Percentiles rank a stretch among this genome's conserved stretches.
Conservation (phyloP, 1,139 yeast genomes). For the Magnusiomyces sp. region DNA sequence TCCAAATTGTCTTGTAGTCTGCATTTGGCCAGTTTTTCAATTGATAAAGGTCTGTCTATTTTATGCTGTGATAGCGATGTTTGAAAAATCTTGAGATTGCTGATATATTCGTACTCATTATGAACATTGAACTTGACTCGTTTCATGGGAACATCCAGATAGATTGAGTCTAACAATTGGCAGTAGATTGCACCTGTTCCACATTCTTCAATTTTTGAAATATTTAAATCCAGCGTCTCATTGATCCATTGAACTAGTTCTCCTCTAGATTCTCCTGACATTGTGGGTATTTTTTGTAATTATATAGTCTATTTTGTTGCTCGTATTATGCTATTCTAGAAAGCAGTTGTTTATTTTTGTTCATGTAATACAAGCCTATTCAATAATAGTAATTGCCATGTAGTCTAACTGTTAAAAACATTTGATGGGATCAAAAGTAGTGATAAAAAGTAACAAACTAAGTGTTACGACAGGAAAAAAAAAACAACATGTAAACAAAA, state of each 20-base stretch:
- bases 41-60: constrained; percentile 69
- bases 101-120: constrained; percentile 67
- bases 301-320: too few species aligned
- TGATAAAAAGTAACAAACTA: too few species aligned
- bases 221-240: constrained; percentile 51
- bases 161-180: constrained; percentile 80
- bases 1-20: constrained; percentile 90
- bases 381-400: too few species aligned
- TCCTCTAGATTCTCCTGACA: constrained; percentile 64
- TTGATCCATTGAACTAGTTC: constrained; percentile 86
- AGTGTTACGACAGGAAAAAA: too few species aligned
- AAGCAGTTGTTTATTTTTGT: too few species aligned
- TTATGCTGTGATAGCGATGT: constrained; percentile 61
- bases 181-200: constrained; percentile 96
- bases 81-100: constrained; percentile 81
- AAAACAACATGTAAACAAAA: too few species aligned
- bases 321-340: too few species aligned
- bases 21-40: constrained; percentile 76
- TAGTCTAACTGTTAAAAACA: too few species aligned
- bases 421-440: too few species aligned
- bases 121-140: constrained; percentile 64
- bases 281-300: background rate
- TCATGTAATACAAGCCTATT: too few species aligned
- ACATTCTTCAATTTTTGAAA: constrained; percentile 80
- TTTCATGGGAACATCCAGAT: constrained; percentile 69